Base-by-base conservation (phyloP, 2,329 filamentous ascomycete species). In the Aureobasidium lini region DNA sequence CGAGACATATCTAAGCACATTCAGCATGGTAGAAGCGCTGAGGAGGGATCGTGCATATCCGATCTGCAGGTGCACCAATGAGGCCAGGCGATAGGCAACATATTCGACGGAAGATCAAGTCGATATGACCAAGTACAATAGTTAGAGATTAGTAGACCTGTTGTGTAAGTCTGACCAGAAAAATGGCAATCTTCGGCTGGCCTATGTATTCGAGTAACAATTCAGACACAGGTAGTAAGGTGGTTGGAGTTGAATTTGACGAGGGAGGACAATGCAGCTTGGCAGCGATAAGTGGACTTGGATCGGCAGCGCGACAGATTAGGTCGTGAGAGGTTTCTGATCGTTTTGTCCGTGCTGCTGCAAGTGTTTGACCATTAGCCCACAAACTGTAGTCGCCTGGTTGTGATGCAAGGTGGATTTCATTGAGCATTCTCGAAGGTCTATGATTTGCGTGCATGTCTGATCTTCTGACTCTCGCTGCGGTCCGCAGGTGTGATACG, bases 301-400 rank as follows among this genome's bases (percentile, higher is more conserved):
- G 52, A 56, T 56, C 52, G 39, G 40, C 52, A 56, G 40, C 39
- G 29, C 52, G 40, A 44, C 52, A 44, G 40, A 56, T 56, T 44
- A 44, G 40, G 40, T 43, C 52, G 31, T 43, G 15, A 18, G 28
- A 29, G 29, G 28, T 29, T 36, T 44, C 42, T 39, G 4, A 16
- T n/a, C 16, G 23, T 36, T 34, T 54, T n/a, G 52, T 56, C 52
- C 15, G 52, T 56, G 52, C 52, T 56, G 15, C 23, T 4, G 15
- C n/a, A 8, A 31, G 37, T 42, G 29, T 23, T 31, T 54, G 23
- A 43, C 40, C 28, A 54, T 6, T 16, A 34, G 9, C 49, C 18
- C 16, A 54, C 18, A 43, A 43, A 11, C 37, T 15, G 16, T 15
- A 37, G 34, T 34, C 28, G 36, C n/a, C 23, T 28, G 13, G 16